A percentile compares a stretch with the other conserved stretches of the same genome.
These are phyloP conservation scores for Termitomyces sp. DNA, from an alignment of 768 basidiomycete genomes.

Conservation along the genomic window DNA sequence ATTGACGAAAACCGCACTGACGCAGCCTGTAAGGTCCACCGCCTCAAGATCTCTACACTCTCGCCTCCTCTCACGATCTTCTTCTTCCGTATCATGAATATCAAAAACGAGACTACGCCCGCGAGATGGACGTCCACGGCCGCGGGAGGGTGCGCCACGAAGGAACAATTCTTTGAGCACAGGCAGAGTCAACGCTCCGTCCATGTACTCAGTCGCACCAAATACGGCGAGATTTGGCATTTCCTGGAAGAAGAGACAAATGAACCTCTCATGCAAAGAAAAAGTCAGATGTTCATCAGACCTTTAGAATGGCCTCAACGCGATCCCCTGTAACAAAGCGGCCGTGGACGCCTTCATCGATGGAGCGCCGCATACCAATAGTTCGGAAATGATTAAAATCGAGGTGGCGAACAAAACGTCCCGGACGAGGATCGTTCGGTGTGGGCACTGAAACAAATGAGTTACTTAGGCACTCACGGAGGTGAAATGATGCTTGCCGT, in stretches of 20 bases:
- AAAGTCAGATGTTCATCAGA: constrained; percentile 22
- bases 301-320: constrained; percentile 73
- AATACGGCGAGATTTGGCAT: constrained; percentile 81
- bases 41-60: constrained; percentile 81
- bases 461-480: not conserved
- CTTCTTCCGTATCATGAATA: constrained; percentile 59
- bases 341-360: constrained; percentile 83
- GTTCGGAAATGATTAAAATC: constrained; percentile 98
- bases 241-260: constrained; percentile 48
- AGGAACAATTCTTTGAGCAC: constrained; percentile 90
- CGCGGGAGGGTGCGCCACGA: constrained; percentile 69
- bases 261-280: not conserved
- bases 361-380: constrained; percentile 89
- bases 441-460: constrained; percentile 47
- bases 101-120: constrained; percentile 51
- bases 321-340: constrained; percentile 93
- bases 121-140: constrained; percentile 62
- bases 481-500: constrained; percentile 37
- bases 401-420: constrained; percentile 78
- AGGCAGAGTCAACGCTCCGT: constrained; percentile 77
- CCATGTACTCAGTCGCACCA: constrained; percentile 99
- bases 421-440: constrained; percentile 65
- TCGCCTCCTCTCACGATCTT: constrained; percentile 67
- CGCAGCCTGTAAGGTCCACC: constrained; percentile 91
- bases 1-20: constrained; percentile 84